A percentile compares a stretch with the other conserved stretches of the same genome.
Conservation (phyloP, 805 yeast genomes). For the Saccharomycopsis javanensis region DNA sequence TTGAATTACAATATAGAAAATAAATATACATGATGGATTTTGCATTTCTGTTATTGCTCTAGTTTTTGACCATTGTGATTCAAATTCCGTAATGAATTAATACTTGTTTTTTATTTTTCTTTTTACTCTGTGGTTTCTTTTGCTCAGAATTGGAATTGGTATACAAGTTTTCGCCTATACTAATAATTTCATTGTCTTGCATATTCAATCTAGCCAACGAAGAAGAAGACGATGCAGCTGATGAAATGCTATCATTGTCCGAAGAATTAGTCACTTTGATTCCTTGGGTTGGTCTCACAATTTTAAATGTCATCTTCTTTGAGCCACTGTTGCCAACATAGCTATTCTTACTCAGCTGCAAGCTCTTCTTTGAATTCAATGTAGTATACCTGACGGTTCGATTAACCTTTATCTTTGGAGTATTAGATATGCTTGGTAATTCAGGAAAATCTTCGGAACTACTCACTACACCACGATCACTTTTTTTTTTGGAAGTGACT, state of each 20-base stretch:
- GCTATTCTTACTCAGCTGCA: background rate
- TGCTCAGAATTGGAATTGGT: slow-evolving; percentile 16
- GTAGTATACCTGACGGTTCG: slow-evolving; percentile 10
- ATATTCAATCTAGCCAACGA: background rate
- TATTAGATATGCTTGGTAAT: background rate
- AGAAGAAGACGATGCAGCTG: slow-evolving; percentile 18
- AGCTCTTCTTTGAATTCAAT: slow-evolving; percentile 16
- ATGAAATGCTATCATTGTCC: slow-evolving; percentile 10
- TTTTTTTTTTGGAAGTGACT: slow-evolving; percentile 27
- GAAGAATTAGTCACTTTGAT: background rate
- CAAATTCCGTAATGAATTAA: slow-evolving; percentile 43
- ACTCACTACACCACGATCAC: slow-evolving; percentile 20
- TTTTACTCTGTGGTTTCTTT: slow-evolving; percentile 29
- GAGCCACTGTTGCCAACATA: background rate
- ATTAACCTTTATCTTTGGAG: slow-evolving; percentile 5
- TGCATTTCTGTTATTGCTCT: no score
- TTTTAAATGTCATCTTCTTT: background rate
- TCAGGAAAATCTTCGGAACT: slow-evolving; percentile 13
- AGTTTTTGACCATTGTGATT: background rate
- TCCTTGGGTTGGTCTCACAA: background rate
- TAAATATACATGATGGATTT: background rate
- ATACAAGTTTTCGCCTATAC: background rate
- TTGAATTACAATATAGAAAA: no score
- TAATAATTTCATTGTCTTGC: background rate
- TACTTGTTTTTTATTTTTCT: slow-evolving; percentile 42